Evolutionary conservation across 768 basidiomycete genomes (phyloP).

Genomic region (Mrakia gelida): DNA sequence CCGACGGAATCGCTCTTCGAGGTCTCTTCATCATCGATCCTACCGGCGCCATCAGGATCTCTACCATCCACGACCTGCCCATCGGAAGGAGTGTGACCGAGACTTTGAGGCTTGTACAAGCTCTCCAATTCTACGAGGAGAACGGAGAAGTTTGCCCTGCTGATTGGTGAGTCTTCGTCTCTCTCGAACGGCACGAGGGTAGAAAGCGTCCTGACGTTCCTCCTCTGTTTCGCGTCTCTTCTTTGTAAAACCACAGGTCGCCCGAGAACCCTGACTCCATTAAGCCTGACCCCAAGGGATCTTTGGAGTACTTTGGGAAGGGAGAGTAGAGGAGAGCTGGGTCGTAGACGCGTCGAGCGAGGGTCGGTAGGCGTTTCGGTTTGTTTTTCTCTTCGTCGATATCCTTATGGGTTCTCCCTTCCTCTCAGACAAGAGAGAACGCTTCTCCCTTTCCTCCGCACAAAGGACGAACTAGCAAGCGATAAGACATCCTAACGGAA

Average conservation of each 20-base stretch:
- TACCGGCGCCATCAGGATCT: conserved; percentile 50
- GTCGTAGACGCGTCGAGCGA: background rate
- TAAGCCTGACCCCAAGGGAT: conserved; percentile 10
- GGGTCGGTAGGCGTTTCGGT: no score
- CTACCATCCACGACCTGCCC: conserved; percentile 84
- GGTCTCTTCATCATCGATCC: conserved; percentile 48
- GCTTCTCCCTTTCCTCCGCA: no score
- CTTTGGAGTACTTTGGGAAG: conserved; percentile 22
- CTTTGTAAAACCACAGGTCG: no score
- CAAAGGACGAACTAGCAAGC: no score
- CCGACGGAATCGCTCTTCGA: conserved; percentile 83
- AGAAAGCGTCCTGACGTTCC: no score
- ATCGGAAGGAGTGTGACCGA: conserved; percentile 90
- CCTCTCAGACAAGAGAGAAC: no score
- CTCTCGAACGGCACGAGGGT: background rate
- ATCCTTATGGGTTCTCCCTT: no score
- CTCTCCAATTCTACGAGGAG: conserved; percentile 21
- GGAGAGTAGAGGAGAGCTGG: background rate
- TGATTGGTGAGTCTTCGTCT: background rate
- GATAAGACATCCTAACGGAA: no score
- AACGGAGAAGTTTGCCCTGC: conserved; percentile 25
- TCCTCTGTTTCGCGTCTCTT: background rate
- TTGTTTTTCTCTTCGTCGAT: no score
- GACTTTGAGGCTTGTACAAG: conserved; percentile 77
- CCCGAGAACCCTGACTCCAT: conserved; percentile 23